These are phyloP conservation scores for Fraxinus dipetala DNA, from an alignment of 305 asterid genomes.

Conservation along the genomic window DNA sequence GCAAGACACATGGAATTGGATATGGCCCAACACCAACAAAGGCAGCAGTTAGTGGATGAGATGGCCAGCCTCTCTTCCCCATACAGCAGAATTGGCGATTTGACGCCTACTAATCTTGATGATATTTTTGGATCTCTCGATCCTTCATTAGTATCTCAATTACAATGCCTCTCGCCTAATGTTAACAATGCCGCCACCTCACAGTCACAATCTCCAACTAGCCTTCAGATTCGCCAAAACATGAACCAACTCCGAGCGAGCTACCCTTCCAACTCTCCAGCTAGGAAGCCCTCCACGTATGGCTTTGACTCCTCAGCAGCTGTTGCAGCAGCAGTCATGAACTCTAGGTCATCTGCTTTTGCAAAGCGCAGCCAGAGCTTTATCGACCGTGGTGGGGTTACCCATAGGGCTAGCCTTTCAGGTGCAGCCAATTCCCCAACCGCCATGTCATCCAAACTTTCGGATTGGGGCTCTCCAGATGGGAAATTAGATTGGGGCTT, in stretches of 20 bases:
- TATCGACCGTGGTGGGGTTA: slow-evolving; percentile 39
- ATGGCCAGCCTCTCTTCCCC: slow-evolving; percentile 65
- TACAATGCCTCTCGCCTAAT: slow-evolving; percentile 46
- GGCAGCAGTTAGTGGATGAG: slow-evolving; percentile 63
- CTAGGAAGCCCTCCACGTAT: slow-evolving; percentile 36
- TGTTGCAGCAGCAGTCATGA: slow-evolving; percentile 79
- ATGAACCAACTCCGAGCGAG: slow-evolving; percentile 68
- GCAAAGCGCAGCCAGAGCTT: slow-evolving; percentile 92
- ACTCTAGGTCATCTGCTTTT: slow-evolving; percentile 69
- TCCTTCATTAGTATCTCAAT: slow-evolving; percentile 39
- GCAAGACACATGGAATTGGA: slow-evolving; percentile 56
- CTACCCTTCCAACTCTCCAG: slow-evolving; percentile 67
- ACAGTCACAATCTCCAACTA: slow-evolving; percentile 42
- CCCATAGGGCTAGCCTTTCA: slow-evolving; percentile 25
- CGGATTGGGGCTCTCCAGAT: slow-evolving; percentile 65
- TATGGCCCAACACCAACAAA: slow-evolving; percentile 40
- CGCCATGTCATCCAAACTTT: slow-evolving; percentile 31
- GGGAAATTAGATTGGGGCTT: slow-evolving; percentile 76
- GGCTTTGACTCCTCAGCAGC: slow-evolving; percentile 89
- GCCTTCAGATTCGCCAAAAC: slow-evolving; percentile 59
- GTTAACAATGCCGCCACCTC: slow-evolving; percentile 20
- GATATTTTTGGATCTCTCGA: slow-evolving; percentile 54
- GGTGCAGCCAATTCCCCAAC: slow-evolving; percentile 36
- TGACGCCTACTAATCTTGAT: slow-evolving; percentile 59
- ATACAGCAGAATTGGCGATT: slow-evolving; percentile 41